Conservation (phyloP, 257 asterid species). For the Primulina eburnea region DNA sequence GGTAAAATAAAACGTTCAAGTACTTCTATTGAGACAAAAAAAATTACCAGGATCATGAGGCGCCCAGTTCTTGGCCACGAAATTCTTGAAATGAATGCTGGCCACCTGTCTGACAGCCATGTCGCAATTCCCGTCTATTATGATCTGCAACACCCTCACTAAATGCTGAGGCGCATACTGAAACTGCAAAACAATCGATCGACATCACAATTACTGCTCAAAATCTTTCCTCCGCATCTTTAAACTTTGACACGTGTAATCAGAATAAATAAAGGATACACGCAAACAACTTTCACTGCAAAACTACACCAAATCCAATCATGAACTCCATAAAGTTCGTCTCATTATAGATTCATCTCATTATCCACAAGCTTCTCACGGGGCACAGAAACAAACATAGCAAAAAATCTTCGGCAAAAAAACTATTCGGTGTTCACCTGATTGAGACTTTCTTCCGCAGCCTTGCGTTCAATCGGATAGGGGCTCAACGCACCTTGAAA, state of each 20-base stretch:
- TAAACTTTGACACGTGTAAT: neutral
- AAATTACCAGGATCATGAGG: conserved; percentile 73
- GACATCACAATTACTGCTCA: neutral
- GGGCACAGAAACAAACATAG: neutral
- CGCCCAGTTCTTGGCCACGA: conserved; percentile 77
- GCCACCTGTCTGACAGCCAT: conserved; percentile 93
- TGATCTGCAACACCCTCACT: conserved; percentile 94
- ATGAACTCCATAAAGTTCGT: neutral
- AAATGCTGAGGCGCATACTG: conserved; percentile 88
- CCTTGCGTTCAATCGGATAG: conserved; percentile 77
- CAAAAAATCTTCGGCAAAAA: neutral
- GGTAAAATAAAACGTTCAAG: too few relatives aligned
- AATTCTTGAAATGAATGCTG: conserved; percentile 92
- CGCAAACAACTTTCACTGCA: neutral
- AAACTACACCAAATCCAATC: conserved; percentile 15
- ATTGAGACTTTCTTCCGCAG: conserved; percentile 86
- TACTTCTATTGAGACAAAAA: neutral
- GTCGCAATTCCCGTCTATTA: conserved; percentile 73
- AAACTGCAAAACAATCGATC: conserved; percentile 44
- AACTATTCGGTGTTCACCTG: conserved; percentile 44
- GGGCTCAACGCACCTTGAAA: conserved; percentile 80
- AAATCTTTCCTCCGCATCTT: neutral
- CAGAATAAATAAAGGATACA: neutral
- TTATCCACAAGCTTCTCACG: conserved; percentile 1
- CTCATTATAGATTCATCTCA: conserved; percentile 10